Percentiles rank a stretch among this genome's conserved stretches.
Evolutionary conservation across 257 asterid species (phyloP).

Genomic region (Marsdenia floribunda): DNA sequence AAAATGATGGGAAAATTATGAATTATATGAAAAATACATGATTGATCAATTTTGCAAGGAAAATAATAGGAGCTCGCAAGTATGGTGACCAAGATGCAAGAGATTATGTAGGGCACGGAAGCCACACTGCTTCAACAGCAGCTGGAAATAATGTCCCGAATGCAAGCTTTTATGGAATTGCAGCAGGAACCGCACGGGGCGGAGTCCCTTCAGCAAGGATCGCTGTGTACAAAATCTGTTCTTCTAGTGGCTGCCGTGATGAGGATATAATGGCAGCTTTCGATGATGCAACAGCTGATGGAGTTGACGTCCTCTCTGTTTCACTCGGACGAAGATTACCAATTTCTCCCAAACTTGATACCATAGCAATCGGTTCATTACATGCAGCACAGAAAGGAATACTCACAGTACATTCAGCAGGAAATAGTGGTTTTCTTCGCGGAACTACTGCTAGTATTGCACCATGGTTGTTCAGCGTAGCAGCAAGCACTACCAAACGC

Average conservation of each 20-base stretch:
- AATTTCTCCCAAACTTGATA: not conserved
- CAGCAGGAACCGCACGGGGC: too few relatives aligned
- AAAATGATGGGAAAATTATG: not conserved
- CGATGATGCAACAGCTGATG: slow-evolving; percentile 49
- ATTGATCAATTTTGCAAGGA: slow-evolving; percentile 23
- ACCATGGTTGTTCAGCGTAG: slow-evolving; percentile 47
- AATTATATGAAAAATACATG: not conserved
- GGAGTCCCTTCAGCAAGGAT: slow-evolving; percentile 36
- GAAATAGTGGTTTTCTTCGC: slow-evolving; percentile 16
- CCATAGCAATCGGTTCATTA: slow-evolving; percentile 34
- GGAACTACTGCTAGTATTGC: slow-evolving; percentile 23
- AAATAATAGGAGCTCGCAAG: slow-evolving; percentile 39
- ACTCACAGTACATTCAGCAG: slow-evolving; percentile 36
- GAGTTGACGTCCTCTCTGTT: slow-evolving; percentile 34
- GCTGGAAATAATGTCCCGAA: too few relatives aligned
- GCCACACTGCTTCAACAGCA: too few relatives aligned
- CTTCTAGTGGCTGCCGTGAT: fast-evolving
- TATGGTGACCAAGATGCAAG: slow-evolving; percentile 18
- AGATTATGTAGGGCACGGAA: slow-evolving; percentile 34
- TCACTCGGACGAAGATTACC: slow-evolving; percentile 13
- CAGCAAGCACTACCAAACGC: slow-evolving; percentile 34
- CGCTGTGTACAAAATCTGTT: slow-evolving; percentile 32
- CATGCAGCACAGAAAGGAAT: slow-evolving; percentile 32
- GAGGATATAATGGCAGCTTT: slow-evolving; percentile 29
- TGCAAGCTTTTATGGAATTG: too few relatives aligned